A percentile compares a stretch with the other conserved stretches of the same genome.
Conservation (phyloP, 163 green algal genomes). For the Chloroidium sp. region DNA sequence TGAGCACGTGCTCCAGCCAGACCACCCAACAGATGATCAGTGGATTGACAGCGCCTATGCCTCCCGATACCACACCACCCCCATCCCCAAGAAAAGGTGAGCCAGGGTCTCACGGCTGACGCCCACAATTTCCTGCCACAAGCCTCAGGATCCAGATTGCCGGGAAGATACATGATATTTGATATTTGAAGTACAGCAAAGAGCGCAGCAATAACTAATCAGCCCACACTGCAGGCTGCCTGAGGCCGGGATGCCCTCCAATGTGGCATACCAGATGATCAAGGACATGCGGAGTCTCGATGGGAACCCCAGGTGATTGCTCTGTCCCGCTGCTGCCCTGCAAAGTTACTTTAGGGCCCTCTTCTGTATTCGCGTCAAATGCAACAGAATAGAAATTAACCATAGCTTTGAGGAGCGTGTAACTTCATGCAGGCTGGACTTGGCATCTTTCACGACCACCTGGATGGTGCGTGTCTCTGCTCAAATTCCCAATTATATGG, state of each 20-base stretch:
- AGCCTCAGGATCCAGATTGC: too few relatives aligned
- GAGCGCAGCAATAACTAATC: too few relatives aligned
- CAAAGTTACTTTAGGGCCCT: background rate
- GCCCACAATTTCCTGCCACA: too few relatives aligned
- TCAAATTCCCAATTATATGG: too few relatives aligned
- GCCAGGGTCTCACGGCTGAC: too few relatives aligned
- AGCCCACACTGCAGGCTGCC: slow-evolving; percentile 20
- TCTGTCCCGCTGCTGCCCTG: background rate
- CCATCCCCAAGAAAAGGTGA: too few relatives aligned
- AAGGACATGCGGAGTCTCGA: slow-evolving; percentile 53
- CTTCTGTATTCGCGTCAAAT: background rate
- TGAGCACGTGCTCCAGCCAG: too few relatives aligned
- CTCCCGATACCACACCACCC: too few relatives aligned
- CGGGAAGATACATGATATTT: too few relatives aligned
- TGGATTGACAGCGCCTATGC: too few relatives aligned
- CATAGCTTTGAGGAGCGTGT: background rate
- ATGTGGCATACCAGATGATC: slow-evolving; percentile 50
- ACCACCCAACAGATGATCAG: too few relatives aligned
- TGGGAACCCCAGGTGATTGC: slow-evolving; percentile 38
- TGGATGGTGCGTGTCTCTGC: slow-evolving; percentile 10
- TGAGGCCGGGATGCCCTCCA: slow-evolving; percentile 19
- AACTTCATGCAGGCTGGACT: slow-evolving; percentile 30
- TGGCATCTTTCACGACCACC: slow-evolving; percentile 60
- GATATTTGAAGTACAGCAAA: too few relatives aligned
- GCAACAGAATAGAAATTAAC: background rate